Evolutionary conservation across 192 early-diverging fungal genomes (phyloP).

Genomic region (Mycoemilia scoparia): DNA sequence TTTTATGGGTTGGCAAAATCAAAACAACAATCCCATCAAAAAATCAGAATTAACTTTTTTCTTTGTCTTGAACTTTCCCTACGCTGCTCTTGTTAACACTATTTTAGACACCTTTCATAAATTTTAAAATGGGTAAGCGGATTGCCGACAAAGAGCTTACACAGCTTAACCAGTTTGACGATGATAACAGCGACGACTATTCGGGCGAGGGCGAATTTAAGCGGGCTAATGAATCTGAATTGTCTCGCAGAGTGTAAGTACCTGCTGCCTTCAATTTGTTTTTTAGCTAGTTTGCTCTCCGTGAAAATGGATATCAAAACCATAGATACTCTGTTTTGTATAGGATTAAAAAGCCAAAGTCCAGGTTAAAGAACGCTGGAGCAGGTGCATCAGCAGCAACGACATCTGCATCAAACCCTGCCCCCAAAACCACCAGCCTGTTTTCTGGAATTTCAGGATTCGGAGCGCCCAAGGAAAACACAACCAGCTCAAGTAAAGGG

Average conservation of each 20-base stretch:
- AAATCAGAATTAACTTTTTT: no score
- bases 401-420: slow-evolving; percentile 1
- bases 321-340: no score
- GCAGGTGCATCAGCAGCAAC: not conserved
- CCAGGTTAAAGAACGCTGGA: slow-evolving; percentile 10
- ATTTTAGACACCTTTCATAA: no score
- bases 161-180: slow-evolving; percentile 27
- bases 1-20: no score
- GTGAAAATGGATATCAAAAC: no score
- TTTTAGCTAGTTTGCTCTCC: no score
- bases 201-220: slow-evolving; percentile 5
- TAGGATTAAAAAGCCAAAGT: slow-evolving; percentile 24
- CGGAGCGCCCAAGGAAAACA: slow-evolving; percentile 2
- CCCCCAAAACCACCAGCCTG: slow-evolving; percentile 1
- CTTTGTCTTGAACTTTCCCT: no score
- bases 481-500: not conserved
- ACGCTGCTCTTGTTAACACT: no score
- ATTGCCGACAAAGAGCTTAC: slow-evolving; percentile 26
- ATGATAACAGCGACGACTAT: slow-evolving; percentile 9
- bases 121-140: slow-evolving; percentile 26
- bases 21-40: no score
- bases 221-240: slow-evolving; percentile 6
- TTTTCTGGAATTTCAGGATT: slow-evolving; percentile 17
- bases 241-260: slow-evolving; percentile 14
- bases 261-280: no score